Conservation (phyloP, 1,284 basidiomycete genomes). For the Rugosomyces carneus region DNA sequence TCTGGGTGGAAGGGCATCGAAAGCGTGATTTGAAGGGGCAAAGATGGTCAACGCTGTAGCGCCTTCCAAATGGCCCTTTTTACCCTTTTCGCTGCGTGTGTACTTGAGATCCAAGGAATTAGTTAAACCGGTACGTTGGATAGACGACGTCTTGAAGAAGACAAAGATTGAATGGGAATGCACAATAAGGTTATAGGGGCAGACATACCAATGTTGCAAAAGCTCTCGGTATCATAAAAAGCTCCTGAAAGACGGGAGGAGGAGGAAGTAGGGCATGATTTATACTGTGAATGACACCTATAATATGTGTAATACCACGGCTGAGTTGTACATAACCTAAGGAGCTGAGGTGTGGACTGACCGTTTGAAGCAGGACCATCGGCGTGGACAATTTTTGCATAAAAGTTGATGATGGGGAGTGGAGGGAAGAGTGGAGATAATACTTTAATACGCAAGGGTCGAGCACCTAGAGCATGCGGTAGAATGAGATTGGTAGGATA, state of each 20-base stretch:
- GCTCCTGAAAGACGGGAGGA: slow-evolving; percentile 51
- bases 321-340: background rate
- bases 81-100: slow-evolving; percentile 28
- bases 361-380: slow-evolving; percentile 57
- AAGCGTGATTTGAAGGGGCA: slow-evolving; percentile 62
- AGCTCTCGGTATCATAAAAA: slow-evolving; percentile 47
- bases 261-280: slow-evolving; percentile 59
- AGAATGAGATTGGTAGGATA: slow-evolving; percentile 51
- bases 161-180: background rate
- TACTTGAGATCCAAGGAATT: slow-evolving; percentile 43
- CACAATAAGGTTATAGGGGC: background rate
- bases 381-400: slow-evolving; percentile 42
- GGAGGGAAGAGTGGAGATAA: slow-evolving; percentile 31
- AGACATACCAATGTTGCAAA: slow-evolving; percentile 49
- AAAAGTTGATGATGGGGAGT: slow-evolving; percentile 43
- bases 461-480: slow-evolving; percentile 45
- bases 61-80: slow-evolving; percentile 38
- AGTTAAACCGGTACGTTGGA: slow-evolving; percentile 49
- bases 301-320: background rate
- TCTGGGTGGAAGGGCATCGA: slow-evolving; percentile 47
- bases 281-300: slow-evolving; percentile 56
- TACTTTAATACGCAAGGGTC: slow-evolving; percentile 53
- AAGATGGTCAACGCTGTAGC: slow-evolving; percentile 54
- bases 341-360: slow-evolving; percentile 16
- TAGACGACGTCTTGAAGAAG: slow-evolving; percentile 44